phyloP scores from a whole-genome alignment of 148 eudicot species.

The Talinum fruticosum region DNA sequence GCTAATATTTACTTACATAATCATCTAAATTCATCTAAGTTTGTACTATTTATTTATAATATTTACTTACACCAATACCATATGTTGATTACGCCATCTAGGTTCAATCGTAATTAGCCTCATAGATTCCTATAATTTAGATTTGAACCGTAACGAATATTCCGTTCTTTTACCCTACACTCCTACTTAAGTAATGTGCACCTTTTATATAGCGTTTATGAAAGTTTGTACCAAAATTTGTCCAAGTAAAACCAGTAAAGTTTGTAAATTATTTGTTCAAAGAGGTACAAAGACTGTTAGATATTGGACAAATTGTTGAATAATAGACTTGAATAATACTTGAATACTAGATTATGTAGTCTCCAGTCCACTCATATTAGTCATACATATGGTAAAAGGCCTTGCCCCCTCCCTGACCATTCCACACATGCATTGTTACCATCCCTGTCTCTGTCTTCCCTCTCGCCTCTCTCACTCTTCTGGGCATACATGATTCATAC shows the following conservation, averaged over 20 bases:
- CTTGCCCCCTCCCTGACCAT: constrained; percentile 18
- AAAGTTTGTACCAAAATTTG: too few species aligned
- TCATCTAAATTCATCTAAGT: too few species aligned
- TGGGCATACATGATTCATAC: constrained; percentile 33
- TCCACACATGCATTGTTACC: constrained; percentile 34
- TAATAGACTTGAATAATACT: too few species aligned
- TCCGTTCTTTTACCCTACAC: too few species aligned
- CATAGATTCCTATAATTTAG: too few species aligned
- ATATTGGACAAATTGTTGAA: too few species aligned
- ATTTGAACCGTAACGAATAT: too few species aligned
- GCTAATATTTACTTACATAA: background rate
- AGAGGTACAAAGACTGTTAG: background rate
- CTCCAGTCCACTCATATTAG: background rate
- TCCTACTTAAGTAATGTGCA: too few species aligned
- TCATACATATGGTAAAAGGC: background rate
- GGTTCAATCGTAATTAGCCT: too few species aligned
- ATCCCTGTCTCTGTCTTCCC: background rate
- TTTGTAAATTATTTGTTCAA: background rate
- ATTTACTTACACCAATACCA: background rate
- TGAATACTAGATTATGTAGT: background rate
- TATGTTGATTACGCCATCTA: too few species aligned
- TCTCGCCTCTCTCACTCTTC: constrained; percentile 13
- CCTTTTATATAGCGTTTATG: too few species aligned
- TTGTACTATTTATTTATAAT: too few species aligned
- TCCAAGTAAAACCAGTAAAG: background rate